phyloP scores from a whole-genome alignment of 306 rosid species.

The Astragalus membranaceus region DNA sequence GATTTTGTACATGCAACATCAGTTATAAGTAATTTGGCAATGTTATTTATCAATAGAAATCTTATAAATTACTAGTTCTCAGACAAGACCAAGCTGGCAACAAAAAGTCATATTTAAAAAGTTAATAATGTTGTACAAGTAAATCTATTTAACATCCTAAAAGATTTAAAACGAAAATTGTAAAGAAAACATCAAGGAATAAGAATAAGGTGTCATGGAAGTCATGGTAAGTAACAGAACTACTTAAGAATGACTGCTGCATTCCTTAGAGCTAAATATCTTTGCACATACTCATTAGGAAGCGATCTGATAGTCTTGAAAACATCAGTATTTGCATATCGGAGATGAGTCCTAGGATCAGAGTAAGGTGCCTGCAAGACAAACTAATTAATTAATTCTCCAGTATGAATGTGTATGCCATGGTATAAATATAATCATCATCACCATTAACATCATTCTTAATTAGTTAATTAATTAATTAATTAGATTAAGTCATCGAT shows the following conservation, averaged over 20 bases:
- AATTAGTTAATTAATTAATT: background rate
- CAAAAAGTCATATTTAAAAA: background rate
- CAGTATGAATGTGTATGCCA: background rate
- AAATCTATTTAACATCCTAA: background rate
- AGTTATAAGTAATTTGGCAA: background rate
- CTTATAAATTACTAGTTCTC: background rate
- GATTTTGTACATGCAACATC: background rate
- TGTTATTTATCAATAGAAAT: background rate
- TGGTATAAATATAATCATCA: background rate
- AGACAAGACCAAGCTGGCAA: background rate
- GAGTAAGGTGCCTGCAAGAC: slow-evolving; percentile 79
- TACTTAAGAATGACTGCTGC: slow-evolving; percentile 81
- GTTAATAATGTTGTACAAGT: background rate
- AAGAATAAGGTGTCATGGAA: background rate
- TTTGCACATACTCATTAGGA: slow-evolving; percentile 85
- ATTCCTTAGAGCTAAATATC: slow-evolving; percentile 72
- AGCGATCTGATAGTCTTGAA: slow-evolving; percentile 76
- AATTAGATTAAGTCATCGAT: background rate
- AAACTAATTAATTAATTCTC: background rate
- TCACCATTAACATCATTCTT: background rate
- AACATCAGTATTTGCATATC: slow-evolving; percentile 73
- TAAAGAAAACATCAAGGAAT: background rate
- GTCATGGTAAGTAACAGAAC: background rate
- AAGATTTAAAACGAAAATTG: background rate
- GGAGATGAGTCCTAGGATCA: slow-evolving; percentile 86